Percentiles rank a stretch among this genome's conserved stretches.
phyloP scores from a whole-genome alignment of 306 rosid species.

The Luffa acutangula region DNA sequence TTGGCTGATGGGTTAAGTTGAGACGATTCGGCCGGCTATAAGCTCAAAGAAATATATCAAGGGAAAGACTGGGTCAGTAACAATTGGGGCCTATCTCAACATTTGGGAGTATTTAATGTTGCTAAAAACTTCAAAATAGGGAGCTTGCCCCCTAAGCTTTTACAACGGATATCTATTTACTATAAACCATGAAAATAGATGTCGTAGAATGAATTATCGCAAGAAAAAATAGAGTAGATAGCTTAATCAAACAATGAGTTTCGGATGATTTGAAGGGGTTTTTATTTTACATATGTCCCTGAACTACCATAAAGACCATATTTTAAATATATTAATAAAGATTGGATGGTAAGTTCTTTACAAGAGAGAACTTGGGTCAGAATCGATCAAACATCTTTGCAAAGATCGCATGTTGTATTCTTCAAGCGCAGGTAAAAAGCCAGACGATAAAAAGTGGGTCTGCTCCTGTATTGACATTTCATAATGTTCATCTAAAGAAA shows the following conservation, averaged over 20 bases:
- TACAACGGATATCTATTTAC: background rate
- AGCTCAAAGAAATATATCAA: too few species aligned
- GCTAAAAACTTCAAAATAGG: background rate
- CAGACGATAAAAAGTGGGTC: background rate
- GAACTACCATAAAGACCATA: background rate
- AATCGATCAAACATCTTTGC: background rate
- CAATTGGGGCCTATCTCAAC: background rate
- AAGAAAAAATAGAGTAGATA: background rate
- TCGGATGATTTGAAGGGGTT: background rate
- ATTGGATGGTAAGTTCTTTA: background rate
- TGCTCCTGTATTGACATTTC: slow-evolving; percentile 1
- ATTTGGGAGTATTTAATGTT: background rate
- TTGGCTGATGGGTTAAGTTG: too few species aligned
- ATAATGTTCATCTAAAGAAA: background rate
- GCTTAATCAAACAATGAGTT: background rate
- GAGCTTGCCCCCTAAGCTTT: background rate
- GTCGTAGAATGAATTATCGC: background rate
- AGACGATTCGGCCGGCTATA: too few species aligned
- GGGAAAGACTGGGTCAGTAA: too few species aligned
- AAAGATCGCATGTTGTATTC: background rate
- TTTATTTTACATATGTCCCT: background rate
- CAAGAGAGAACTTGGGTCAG: background rate
- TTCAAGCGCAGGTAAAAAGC: background rate
- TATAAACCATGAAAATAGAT: background rate
- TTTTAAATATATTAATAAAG: background rate